Evolutionary conservation across 2,329 filamentous ascomycete genomes (phyloP), one percentile per base, ranked within the genome.

Genomic region (Hypoxylon sp.): DNA sequence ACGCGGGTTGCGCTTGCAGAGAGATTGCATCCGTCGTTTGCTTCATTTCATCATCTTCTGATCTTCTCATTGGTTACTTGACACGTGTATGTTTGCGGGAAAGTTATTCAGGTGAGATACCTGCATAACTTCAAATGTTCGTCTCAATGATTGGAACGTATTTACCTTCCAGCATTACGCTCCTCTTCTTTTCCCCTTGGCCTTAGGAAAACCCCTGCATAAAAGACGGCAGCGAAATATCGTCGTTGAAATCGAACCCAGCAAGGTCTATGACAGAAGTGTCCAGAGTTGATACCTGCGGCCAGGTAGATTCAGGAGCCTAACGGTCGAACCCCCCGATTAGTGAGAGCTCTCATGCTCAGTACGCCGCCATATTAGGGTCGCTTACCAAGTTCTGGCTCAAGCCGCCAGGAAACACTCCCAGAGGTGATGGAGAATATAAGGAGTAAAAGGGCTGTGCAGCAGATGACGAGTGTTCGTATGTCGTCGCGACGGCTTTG

Each of bases 221-320:
- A 19, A 68, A 67, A 5, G 29, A 27, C 9, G 58, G 60, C 12
- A 41, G 19, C 16, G 43, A 55, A 21, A 43, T 21, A 12, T 56
- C 55, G 5, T 63, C 53, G 30, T 47, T 43, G 11, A 63, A 65
- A 16, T 65, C 61, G 25, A 71, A 56, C 4, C 43, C 63, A 2
- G 14, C 27, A 21, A 63, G 14, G 21, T 64, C 39, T 3, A 52
- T 34, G 27, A 37, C 52, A 11, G 48, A 43, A 14, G 25, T 29
- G 8, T 57, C 48, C 12, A 58, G 27, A 41, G 27, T 46, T 41
- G 66, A 50, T 29, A 30, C 25, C 6, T 65, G 60, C 3, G 53
- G 30, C 68, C 61, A 67, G 3, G 30, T 21, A 39, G 52, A 34
- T 29, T 60, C 56, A 16, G 25, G 30, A 41, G 43, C 46, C 61